A percentile compares a stretch with the other conserved stretches of the same genome.
Evolutionary conservation across 2,329 filamentous ascomycete genomes (phyloP).

Genomic region (Pestalotiopsis sp.): DNA sequence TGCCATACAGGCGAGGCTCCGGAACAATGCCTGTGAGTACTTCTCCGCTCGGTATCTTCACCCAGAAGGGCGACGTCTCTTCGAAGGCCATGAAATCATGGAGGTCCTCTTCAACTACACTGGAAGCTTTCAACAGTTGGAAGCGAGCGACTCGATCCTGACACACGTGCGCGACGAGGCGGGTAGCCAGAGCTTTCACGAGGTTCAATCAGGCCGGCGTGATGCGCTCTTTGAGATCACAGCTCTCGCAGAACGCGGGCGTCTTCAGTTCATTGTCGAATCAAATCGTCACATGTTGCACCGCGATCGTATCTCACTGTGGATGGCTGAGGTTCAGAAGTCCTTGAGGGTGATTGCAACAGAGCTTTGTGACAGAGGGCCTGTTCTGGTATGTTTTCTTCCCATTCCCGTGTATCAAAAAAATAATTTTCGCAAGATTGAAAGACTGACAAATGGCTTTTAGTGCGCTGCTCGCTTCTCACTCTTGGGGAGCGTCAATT

Average conservation of each 20-base stretch:
- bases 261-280: background rate
- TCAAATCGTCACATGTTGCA: background rate
- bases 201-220: background rate
- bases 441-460: too few species aligned
- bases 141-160: background rate
- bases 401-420: too few species aligned
- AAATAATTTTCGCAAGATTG: too few species aligned
- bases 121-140: background rate
- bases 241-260: background rate
- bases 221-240: background rate
- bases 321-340: too few species aligned
- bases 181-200: background rate
- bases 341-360: too few species aligned
- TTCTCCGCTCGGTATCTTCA: background rate
- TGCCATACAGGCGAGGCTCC: background rate
- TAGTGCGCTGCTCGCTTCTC: too few species aligned
- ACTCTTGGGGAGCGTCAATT: background rate
- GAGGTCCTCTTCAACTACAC: background rate
- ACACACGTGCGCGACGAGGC: background rate
- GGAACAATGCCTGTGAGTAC: background rate
- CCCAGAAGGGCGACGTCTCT: background rate
- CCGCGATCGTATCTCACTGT: too few species aligned
- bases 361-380: too few species aligned
- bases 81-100: background rate
- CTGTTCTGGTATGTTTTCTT: too few species aligned